Conservation (phyloP, 371 early-diverging fungal species). For the Smittium mucronatum region DNA sequence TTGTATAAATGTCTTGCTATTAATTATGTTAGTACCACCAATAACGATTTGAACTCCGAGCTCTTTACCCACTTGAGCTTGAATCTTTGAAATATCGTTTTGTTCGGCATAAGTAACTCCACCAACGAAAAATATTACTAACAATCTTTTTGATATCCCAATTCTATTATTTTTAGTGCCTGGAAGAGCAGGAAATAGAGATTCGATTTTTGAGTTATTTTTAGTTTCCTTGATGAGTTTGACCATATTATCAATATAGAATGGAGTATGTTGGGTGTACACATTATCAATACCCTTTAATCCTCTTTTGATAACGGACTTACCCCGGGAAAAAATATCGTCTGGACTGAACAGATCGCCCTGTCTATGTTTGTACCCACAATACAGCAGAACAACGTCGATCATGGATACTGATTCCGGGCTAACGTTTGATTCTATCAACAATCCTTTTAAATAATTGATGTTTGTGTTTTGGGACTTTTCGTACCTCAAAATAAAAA, state of each 20-base stretch:
- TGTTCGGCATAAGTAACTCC: slow-evolving; percentile 91
- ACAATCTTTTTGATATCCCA: slow-evolving; percentile 13
- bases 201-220: slow-evolving; percentile 19
- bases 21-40: slow-evolving; percentile 81
- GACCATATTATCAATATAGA: slow-evolving; percentile 60
- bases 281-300: slow-evolving; percentile 80
- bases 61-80: slow-evolving; percentile 12
- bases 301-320: slow-evolving; percentile 22
- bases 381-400: slow-evolving; percentile 59
- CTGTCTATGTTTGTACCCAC: slow-evolving; percentile 67
- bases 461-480: slow-evolving; percentile 54
- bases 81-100: slow-evolving; percentile 55
- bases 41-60: slow-evolving; percentile 71
- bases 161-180: background rate
- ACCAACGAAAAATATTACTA: slow-evolving; percentile 84
- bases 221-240: slow-evolving; percentile 63
- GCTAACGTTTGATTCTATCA: slow-evolving; percentile 51
- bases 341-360: slow-evolving; percentile 79
- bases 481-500: slow-evolving; percentile 87
- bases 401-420: slow-evolving; percentile 60
- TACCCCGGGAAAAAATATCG: slow-evolving; percentile 58
- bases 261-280: slow-evolving; percentile 91
- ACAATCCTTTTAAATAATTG: slow-evolving; percentile 45
- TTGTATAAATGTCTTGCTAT: slow-evolving; percentile 37
- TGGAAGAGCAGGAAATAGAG: slow-evolving; percentile 1